Evolutionary conservation across 2,329 filamentous ascomycete species (phyloP), one percentile per base, ranked within the genome.

Genomic region (Trichoderma breve): DNA sequence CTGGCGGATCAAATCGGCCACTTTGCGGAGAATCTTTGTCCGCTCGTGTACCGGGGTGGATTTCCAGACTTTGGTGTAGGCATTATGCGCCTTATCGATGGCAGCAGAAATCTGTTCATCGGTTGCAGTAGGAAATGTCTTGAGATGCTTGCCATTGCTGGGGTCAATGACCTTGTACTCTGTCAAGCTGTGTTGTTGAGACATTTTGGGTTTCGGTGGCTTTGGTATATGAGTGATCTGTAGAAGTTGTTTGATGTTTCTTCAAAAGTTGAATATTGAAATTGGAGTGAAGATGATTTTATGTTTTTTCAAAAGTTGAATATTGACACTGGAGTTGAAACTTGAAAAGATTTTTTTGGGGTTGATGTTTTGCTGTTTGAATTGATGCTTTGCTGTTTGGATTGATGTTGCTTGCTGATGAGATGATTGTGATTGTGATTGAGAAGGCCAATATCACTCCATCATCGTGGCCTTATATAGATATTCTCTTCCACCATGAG

Each of bases 31-130:
- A 30, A 71, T 9, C 21, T 65, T 71, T 6, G 60, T 53, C 11
- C 68, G 60, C 60, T 65, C 68, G 0, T 3, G n/a, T 6, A 71
- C 2, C 12, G 68, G 28, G 51, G 58, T 64, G 21, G 43, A 62
- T 15, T 47, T 28, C 68, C 68, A 71, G 60, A 43, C 47, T 12
- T 65, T 65, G 9, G 58, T 53, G 18, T 65, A 71, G n/a, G 68
- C 21, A 15, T 65, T 9, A 21, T 70, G 36, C 8, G 67, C 67
- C n/a, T 32, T 70, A n/a, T 70, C 67, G 28, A 70, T 4, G 30
- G 67, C 67, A 28, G 36, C 67, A 28, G 26, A 51, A 15, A 70
- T 21, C 30, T 70, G 58, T 6, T 26, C n/a, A n/a, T 64, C 57
- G 21, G 67, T 63, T 6, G 67, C n/a, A 24, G 43, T 30, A 26